phyloP scores from a whole-genome alignment of 2,329 filamentous ascomycete genomes.

The Ophiostoma piceae region DNA sequence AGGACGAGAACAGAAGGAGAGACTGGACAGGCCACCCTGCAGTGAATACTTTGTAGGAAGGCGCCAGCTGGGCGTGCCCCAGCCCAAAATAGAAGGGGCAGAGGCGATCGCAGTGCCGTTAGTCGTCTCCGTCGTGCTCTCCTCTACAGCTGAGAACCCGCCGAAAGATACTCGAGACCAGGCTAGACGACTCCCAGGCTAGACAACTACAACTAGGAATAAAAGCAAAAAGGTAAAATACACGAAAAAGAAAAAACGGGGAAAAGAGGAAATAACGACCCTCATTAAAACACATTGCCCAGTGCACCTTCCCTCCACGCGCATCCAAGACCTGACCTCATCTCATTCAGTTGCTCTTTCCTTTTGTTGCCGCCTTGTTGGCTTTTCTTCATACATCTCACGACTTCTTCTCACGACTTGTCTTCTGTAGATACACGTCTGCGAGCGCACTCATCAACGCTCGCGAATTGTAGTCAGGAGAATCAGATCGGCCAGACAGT shows the following conservation, averaged over 20 bases:
- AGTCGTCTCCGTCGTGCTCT: neutral
- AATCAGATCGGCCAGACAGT: too few relatives aligned
- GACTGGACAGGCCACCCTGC: too few relatives aligned
- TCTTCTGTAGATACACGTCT: too few relatives aligned
- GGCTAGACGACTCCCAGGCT: neutral
- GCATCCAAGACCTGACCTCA: conserved; percentile 5
- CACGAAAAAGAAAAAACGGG: conserved; percentile 8
- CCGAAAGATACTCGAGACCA: neutral
- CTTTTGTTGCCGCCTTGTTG: neutral
- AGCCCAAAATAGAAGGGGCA: neutral
- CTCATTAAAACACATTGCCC: conserved; percentile 11
- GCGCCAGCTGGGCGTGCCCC: neutral
- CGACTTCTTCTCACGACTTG: neutral
- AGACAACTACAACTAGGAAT: conserved; percentile 1
- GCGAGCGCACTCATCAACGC: too few relatives aligned
- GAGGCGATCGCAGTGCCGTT: conserved; percentile 1
- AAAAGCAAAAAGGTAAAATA: conserved; percentile 5
- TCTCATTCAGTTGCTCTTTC: neutral
- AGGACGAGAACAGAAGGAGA: neutral
- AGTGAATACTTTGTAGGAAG: neutral
- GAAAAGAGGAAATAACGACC: conserved; percentile 13
- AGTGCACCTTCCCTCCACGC: neutral
- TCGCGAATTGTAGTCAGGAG: too few relatives aligned
- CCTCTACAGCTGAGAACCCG: neutral
- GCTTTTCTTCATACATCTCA: neutral